These are phyloP conservation scores for Gossypium laxum DNA, from an alignment of 441 rosid species.

Conservation along the genomic window DNA sequence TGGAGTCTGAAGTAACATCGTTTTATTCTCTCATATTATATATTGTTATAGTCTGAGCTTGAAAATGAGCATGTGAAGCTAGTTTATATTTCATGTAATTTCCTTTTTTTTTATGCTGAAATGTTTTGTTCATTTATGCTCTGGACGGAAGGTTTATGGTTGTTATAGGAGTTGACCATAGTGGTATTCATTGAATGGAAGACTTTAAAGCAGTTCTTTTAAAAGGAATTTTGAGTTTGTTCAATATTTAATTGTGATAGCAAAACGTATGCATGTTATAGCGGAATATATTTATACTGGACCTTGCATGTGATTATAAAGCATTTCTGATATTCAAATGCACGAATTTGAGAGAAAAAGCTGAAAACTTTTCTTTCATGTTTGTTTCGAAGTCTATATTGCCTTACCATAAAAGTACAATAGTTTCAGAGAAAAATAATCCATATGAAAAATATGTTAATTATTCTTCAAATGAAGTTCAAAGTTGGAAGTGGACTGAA, in stretches of 20 bases:
- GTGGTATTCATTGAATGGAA: background rate
- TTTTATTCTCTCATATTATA: background rate
- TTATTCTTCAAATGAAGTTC: background rate
- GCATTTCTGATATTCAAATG: background rate
- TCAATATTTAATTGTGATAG: background rate
- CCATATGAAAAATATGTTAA: background rate
- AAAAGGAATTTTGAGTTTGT: background rate
- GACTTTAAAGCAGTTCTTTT: background rate
- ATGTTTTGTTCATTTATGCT: background rate
- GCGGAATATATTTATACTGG: background rate
- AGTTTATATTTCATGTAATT: background rate
- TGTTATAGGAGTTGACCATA: background rate
- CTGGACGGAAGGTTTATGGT: background rate
- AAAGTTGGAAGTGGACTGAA: background rate
- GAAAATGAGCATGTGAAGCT: background rate
- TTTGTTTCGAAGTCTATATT: background rate
- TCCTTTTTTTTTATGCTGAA: background rate
- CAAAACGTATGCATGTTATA: background rate
- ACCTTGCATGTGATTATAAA: background rate
- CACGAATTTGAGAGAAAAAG: background rate
- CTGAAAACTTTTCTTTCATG: background rate
- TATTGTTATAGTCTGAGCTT: background rate
- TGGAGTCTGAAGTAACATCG: background rate
- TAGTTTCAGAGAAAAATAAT: background rate
- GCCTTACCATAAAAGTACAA: background rate